Evolutionary conservation across 179 eudicot genomes (phyloP).

Genomic region (Beta corolliflora): DNA sequence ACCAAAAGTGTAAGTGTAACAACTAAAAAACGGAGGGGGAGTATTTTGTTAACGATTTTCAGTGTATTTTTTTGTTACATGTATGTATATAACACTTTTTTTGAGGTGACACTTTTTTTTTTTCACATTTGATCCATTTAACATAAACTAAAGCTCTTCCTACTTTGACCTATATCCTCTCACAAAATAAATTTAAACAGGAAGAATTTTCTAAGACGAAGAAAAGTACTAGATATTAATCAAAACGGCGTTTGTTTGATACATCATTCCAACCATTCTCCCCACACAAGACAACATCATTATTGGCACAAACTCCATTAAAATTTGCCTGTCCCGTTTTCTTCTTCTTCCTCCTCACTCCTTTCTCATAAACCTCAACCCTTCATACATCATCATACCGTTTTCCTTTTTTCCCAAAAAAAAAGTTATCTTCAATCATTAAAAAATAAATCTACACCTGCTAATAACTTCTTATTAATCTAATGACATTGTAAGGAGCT

Average conservation of each 20-base stretch:
- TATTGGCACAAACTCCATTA: slow-evolving; percentile 52
- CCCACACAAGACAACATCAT: slow-evolving; percentile 75
- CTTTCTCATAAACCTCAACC: slow-evolving; percentile 17
- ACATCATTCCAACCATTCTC: slow-evolving; percentile 55
- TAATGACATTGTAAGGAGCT: too few relatives aligned
- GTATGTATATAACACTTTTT: too few relatives aligned
- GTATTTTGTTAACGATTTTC: too few relatives aligned
- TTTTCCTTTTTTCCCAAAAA: slow-evolving; percentile 15
- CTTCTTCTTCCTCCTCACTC: slow-evolving; percentile 4
- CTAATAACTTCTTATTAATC: background rate
- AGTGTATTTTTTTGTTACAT: too few relatives aligned
- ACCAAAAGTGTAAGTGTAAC: too few relatives aligned
- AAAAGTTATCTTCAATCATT: slow-evolving; percentile 18
- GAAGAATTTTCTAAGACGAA: too few relatives aligned
- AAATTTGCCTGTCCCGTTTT: slow-evolving; percentile 41
- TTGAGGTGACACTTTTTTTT: too few relatives aligned
- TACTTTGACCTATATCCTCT: too few relatives aligned
- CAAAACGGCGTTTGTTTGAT: slow-evolving; percentile 35
- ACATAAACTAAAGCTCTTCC: too few relatives aligned
- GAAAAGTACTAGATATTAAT: background rate
- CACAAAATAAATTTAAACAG: too few relatives aligned
- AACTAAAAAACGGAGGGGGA: too few relatives aligned
- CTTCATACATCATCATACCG: slow-evolving; percentile 34
- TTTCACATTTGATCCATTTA: background rate
- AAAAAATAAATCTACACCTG: background rate